These are phyloP conservation scores for Ceratobasidium sp. DNA, from an alignment of 1,284 basidiomycete genomes.

Conservation along the genomic window DNA sequence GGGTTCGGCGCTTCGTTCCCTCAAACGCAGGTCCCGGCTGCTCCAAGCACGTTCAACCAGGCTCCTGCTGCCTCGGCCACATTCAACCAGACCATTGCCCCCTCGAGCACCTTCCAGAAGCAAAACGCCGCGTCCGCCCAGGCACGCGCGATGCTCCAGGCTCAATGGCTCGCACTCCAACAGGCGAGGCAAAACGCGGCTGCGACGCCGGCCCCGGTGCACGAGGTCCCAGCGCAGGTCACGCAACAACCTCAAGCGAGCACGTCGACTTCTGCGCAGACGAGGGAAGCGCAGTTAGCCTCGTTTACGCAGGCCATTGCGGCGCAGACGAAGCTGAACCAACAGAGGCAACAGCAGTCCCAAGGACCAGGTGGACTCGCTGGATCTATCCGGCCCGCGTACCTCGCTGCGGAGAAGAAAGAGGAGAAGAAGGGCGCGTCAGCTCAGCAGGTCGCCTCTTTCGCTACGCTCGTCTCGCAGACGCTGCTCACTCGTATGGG, in stretches of 20 bases:
- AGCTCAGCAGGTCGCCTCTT: conserved; percentile 60
- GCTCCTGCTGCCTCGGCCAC: neutral
- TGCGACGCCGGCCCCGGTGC: neutral
- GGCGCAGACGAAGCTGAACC: conserved; percentile 42
- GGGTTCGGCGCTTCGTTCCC: neutral
- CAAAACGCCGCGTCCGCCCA: conserved; percentile 27
- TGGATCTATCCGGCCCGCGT: conserved; percentile 54
- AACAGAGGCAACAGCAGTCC: conserved; percentile 47
- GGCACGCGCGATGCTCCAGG: conserved; percentile 32
- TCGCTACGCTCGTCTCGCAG: conserved; percentile 74
- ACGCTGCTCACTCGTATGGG: conserved; percentile 74
- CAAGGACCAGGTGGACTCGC: conserved; percentile 50
- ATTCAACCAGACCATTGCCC: too few species aligned
- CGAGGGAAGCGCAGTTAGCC: conserved; percentile 20
- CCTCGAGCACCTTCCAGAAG: neutral
- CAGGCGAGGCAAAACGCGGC: conserved; percentile 14
- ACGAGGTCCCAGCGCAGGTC: conserved; percentile 9
- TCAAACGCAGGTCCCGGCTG: neutral
- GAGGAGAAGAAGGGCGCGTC: conserved; percentile 28
- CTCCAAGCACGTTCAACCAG: neutral
- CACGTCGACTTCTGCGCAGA: neutral
- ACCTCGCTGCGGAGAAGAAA: conserved; percentile 46
- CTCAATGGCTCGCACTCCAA: conserved; percentile 31
- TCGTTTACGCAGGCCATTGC: conserved; percentile 45
- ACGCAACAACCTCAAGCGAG: conserved; percentile 48